Evolutionary conservation across 495 filamentous ascomycete genomes (phyloP).

Genomic region (Cercophora scortea): DNA sequence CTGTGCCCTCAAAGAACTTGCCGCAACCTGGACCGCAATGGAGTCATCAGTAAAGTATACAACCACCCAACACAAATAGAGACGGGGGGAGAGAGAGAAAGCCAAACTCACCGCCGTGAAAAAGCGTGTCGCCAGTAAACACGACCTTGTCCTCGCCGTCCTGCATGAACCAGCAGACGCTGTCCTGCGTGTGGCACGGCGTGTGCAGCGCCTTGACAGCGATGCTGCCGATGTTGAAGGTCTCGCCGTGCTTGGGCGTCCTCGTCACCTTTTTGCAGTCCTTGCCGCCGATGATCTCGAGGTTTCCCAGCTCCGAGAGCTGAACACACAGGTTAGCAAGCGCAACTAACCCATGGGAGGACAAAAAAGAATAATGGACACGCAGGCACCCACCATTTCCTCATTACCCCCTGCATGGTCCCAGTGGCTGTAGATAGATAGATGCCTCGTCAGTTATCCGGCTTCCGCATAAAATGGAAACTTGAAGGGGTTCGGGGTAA

Average conservation of each 20-base stretch:
- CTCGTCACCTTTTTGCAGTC: conserved; percentile 72
- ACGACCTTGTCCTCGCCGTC: conserved; percentile 75
- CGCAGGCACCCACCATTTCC: conserved; percentile 56
- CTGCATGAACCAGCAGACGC: conserved; percentile 82
- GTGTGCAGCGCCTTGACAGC: conserved; percentile 85
- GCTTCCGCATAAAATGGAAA: background rate
- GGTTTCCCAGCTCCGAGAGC: conserved; percentile 56
- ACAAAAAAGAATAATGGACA: background rate
- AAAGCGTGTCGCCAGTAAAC: conserved; percentile 94
- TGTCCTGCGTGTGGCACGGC: conserved; percentile 96
- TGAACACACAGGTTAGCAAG: conserved; percentile 19
- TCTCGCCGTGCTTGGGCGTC: conserved; percentile 65
- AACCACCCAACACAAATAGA: background rate
- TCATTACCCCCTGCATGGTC: conserved; percentile 93
- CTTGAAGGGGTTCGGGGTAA: background rate
- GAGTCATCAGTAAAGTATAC: background rate
- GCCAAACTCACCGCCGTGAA: conserved; percentile 67
- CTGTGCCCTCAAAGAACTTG: conserved; percentile 92
- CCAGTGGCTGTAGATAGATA: conserved; percentile 73
- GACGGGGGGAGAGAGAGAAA: background rate
- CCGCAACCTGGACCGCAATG: conserved; percentile 60
- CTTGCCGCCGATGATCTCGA: conserved; percentile 80
- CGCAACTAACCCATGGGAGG: no score
- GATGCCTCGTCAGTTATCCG: background rate
- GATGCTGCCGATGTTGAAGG: conserved; percentile 81